These are phyloP conservation scores for Coleophoma crateriformis DNA, from an alignment of 2,329 filamentous ascomycete genomes.

Conservation along the genomic window DNA sequence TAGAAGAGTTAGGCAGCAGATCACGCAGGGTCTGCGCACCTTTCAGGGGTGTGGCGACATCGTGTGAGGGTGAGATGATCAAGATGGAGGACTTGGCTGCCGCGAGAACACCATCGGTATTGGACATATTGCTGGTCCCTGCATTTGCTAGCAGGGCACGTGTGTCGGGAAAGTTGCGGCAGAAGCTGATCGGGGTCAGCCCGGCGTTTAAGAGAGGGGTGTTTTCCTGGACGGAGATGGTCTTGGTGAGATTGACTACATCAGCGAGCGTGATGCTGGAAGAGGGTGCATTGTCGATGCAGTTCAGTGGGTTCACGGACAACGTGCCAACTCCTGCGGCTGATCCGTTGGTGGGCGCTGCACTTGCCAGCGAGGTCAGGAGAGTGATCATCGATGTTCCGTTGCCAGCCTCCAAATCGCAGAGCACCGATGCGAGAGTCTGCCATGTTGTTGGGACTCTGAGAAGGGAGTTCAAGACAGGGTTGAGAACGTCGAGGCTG, in stretches of 20 bases:
- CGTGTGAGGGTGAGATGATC: slow-evolving; percentile 8
- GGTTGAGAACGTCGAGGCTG: background rate
- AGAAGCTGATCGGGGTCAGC: slow-evolving; percentile 9
- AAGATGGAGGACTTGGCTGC: slow-evolving; percentile 6
- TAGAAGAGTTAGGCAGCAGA: slow-evolving; percentile 8
- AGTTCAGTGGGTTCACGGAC: slow-evolving; percentile 1
- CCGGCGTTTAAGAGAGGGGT: slow-evolving; percentile 9
- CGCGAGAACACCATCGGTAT: background rate
- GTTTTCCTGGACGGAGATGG: slow-evolving; percentile 6
- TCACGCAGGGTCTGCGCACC: slow-evolving; percentile 6
- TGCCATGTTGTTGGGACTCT: slow-evolving; percentile 2
- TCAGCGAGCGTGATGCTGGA: slow-evolving; percentile 4
- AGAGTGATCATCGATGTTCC: background rate
- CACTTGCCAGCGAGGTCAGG: background rate
- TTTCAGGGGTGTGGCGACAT: slow-evolving; percentile 9
- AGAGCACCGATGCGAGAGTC: background rate
- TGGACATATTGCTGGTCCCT: background rate
- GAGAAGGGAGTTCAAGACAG: background rate
- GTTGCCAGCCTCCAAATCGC: background rate
- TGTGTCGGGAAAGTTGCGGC: slow-evolving; percentile 10
- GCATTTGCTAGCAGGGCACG: slow-evolving; percentile 4
- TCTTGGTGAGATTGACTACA: slow-evolving; percentile 8
- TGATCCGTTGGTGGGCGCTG: background rate
- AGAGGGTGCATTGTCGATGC: slow-evolving; percentile 11
- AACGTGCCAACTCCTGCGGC: slow-evolving; percentile 2